phyloP scores from a whole-genome alignment of 2,329 filamentous ascomycete genomes.

The Ophiocordyceps camponoti-leonardi region DNA sequence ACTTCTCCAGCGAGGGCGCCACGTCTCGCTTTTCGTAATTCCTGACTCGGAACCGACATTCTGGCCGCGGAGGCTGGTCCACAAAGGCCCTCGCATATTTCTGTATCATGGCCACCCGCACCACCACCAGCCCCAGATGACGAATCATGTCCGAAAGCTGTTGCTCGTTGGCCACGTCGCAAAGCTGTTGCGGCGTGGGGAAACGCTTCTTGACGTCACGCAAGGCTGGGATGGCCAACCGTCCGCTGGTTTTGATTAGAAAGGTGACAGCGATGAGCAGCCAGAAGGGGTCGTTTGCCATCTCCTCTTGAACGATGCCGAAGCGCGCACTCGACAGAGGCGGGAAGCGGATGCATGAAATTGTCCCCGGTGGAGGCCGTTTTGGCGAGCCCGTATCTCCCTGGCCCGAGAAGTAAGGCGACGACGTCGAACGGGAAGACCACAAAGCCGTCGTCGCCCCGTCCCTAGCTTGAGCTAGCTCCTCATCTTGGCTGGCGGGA shows the following conservation, averaged over 20 bases:
- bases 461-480: background rate
- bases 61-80: conserved; percentile 39
- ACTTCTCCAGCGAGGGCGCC: conserved; percentile 2
- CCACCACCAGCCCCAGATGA: conserved; percentile 52
- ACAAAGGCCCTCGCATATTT: conserved; percentile 55
- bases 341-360: conserved; percentile 48
- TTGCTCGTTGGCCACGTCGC: conserved; percentile 25
- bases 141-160: conserved; percentile 46
- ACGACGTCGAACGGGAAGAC: conserved; percentile 4
- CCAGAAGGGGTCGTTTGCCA: conserved; percentile 59
- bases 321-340: conserved; percentile 45
- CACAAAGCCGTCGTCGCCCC: background rate
- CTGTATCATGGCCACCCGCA: conserved; percentile 51
- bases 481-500: background rate
- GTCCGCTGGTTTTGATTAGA: conserved; percentile 64
- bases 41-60: conserved; percentile 33
- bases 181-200: conserved; percentile 47
- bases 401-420: conserved; percentile 15
- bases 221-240: conserved; percentile 59
- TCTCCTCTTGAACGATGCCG: conserved; percentile 69
- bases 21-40: conserved; percentile 25
- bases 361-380: conserved; percentile 22
- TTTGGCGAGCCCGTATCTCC: conserved; percentile 7
- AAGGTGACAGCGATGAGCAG: conserved; percentile 72
- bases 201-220: conserved; percentile 50